A percentile compares a stretch with the other conserved stretches of the same genome.
phyloP scores from a whole-genome alignment of 2,329 filamentous ascomycete species.

The Penicillium polonicum region DNA sequence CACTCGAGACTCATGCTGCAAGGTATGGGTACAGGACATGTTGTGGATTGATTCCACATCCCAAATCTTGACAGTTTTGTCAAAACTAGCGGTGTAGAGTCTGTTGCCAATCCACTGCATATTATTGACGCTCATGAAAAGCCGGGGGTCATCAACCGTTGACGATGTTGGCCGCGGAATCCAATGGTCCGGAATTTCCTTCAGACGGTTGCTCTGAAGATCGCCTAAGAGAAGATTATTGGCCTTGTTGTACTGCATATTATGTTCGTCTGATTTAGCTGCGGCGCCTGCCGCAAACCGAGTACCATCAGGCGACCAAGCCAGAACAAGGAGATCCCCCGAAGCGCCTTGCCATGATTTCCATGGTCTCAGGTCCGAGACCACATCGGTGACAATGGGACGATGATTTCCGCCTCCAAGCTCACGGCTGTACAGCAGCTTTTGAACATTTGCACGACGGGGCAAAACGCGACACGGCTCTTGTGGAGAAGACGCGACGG shows the following conservation, averaged over 20 bases:
- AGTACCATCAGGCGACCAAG: conserved; percentile 57
- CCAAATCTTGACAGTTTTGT: conserved; percentile 59
- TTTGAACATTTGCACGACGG: conserved; percentile 2
- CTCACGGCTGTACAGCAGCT: conserved; percentile 33
- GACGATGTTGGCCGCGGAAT: conserved; percentile 42
- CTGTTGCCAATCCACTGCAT: conserved; percentile 52
- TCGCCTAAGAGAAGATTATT: conserved; percentile 59
- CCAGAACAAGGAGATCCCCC: conserved; percentile 56
- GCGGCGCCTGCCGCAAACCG: conserved; percentile 58
- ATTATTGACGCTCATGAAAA: conserved; percentile 58
- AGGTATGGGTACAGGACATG: conserved; percentile 33
- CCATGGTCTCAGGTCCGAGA: conserved; percentile 44
- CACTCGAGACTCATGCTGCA: conserved; percentile 50
- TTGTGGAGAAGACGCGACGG: neutral
- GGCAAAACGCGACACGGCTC: neutral
- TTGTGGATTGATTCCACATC: conserved; percentile 32
- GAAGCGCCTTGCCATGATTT: conserved; percentile 58
- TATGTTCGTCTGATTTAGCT: conserved; percentile 54
- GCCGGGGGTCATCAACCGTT: conserved; percentile 50
- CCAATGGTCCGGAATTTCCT: conserved; percentile 56
- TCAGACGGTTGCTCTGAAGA: conserved; percentile 40
- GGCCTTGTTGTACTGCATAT: conserved; percentile 60
- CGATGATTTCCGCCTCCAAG: conserved; percentile 16
- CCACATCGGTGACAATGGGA: conserved; percentile 26
- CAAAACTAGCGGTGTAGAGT: conserved; percentile 57